Percentiles rank a stretch among this genome's conserved stretches.
Conservation (phyloP, 2,329 filamentous ascomycete genomes). For the Alternaria incomplexa region DNA sequence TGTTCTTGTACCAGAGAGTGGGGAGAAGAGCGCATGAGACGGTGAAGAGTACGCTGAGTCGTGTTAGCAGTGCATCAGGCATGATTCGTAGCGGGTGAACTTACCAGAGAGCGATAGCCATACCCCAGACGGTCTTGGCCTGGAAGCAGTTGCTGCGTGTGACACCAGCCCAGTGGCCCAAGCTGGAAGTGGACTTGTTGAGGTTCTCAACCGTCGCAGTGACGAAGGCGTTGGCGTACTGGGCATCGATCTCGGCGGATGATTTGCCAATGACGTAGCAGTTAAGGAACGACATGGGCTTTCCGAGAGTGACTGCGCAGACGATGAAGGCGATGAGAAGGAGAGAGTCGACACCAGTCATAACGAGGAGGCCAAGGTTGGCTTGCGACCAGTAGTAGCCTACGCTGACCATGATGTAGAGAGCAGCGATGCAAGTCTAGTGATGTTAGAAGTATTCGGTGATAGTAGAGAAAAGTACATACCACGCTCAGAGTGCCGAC, state of each 20-base stretch:
- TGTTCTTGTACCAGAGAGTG: constrained; percentile 58
- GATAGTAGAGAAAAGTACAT: constrained; percentile 49
- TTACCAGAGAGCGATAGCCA: constrained; percentile 77
- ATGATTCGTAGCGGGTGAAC: constrained; percentile 26
- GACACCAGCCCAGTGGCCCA: constrained; percentile 64
- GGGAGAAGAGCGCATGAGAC: constrained; percentile 54
- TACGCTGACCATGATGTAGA: constrained; percentile 74
- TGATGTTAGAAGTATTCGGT: constrained; percentile 11
- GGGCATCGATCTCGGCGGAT: constrained; percentile 52
- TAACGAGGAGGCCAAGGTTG: constrained; percentile 74
- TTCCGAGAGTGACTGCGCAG: constrained; percentile 77
- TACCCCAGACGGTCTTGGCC: constrained; percentile 86
- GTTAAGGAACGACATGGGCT: constrained; percentile 77
- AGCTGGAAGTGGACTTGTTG: constrained; percentile 55
- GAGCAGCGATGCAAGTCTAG: constrained; percentile 76
- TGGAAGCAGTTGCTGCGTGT: constrained; percentile 73
- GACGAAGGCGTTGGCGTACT: constrained; percentile 61
- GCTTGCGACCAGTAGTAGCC: constrained; percentile 84
- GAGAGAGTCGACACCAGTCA: constrained; percentile 69
- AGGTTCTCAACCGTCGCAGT: constrained; percentile 60
- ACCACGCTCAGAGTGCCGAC: constrained; percentile 82
- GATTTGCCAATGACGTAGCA: constrained; percentile 65
- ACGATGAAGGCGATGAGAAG: constrained; percentile 80
- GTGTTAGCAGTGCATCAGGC: constrained; percentile 11
- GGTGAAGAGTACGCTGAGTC: constrained; percentile 53